A percentile compares a stretch with the other conserved stretches of the same genome.
These are phyloP conservation scores for Scolecobasidium constrictum DNA, from an alignment of 2,329 filamentous ascomycete species.

Conservation along the genomic window DNA sequence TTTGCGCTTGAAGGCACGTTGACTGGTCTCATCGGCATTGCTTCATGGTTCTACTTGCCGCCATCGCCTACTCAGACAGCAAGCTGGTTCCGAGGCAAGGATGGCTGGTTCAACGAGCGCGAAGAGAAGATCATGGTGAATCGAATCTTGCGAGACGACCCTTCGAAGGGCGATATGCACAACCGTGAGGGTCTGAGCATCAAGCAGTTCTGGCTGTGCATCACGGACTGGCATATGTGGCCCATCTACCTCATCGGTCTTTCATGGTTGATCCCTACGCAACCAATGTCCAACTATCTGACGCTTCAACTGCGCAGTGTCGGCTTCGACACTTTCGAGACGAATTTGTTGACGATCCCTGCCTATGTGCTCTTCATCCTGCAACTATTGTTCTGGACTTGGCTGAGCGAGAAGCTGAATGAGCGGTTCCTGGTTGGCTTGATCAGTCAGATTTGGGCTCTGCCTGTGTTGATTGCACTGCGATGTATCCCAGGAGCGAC, in stretches of 20 bases:
- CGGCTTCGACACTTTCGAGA: slow-evolving; percentile 26
- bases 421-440: slow-evolving; percentile 38
- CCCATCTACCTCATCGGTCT: slow-evolving; percentile 27
- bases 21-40: slow-evolving; percentile 19
- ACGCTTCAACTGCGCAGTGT: slow-evolving; percentile 23
- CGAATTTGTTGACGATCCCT: slow-evolving; percentile 24
- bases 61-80: slow-evolving; percentile 52
- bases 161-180: slow-evolving; percentile 50
- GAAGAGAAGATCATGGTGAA: slow-evolving; percentile 64
- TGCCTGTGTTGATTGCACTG: slow-evolving; percentile 28
- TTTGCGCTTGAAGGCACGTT: slow-evolving; percentile 22
- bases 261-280: slow-evolving; percentile 22
- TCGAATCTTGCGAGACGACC: slow-evolving; percentile 44
- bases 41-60: slow-evolving; percentile 20
- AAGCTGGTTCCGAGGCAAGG: slow-evolving; percentile 46
- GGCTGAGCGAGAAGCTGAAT: slow-evolving; percentile 38
- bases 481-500: slow-evolving; percentile 19
- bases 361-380: slow-evolving; percentile 37
- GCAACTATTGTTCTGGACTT: slow-evolving; percentile 40
- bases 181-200: slow-evolving; percentile 44
- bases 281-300: slow-evolving; percentile 22
- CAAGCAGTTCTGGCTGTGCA: slow-evolving; percentile 36
- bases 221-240: slow-evolving; percentile 45
- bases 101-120: slow-evolving; percentile 56
- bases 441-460: slow-evolving; percentile 26